These are phyloP conservation scores for Yamagishiella unicocca DNA, from an alignment of 139 green algal genomes.

Conservation along the genomic window DNA sequence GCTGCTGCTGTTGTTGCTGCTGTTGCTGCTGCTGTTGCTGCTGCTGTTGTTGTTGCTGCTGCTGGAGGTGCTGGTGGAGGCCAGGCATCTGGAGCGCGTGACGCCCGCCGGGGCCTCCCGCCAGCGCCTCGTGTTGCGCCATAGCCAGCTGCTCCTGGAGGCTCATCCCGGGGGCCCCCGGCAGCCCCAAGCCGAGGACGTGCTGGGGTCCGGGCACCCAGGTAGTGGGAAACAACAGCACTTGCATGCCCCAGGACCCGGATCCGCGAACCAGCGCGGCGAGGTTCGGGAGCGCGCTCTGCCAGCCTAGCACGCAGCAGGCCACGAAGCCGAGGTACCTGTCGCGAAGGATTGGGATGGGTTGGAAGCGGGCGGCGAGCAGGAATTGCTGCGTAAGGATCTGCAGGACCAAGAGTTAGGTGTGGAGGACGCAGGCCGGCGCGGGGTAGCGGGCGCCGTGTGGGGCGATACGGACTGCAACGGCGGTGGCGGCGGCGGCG, in stretches of 20 bases:
- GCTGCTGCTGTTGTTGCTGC: slow-evolving; percentile 3
- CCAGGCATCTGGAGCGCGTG: neutral
- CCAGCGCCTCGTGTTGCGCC: too few species aligned
- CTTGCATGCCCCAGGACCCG: neutral
- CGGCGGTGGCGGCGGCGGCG: too few species aligned
- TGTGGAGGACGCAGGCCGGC: too few species aligned
- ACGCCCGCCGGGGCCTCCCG: too few species aligned
- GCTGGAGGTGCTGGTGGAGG: neutral
- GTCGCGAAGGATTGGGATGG: neutral
- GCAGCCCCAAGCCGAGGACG: neutral
- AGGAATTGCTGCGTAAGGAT: neutral
- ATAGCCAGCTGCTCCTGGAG: neutral
- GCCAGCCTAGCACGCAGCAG: slow-evolving; percentile 41
- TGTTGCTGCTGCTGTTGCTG: neutral
- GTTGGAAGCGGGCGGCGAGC: neutral
- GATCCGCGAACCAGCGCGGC: neutral
- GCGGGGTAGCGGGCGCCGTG: too few species aligned
- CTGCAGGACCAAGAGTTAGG: too few species aligned
- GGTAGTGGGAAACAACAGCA: slow-evolving; percentile 2
- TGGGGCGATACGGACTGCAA: too few species aligned
- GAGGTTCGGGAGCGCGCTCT: neutral
- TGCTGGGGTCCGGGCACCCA: neutral
- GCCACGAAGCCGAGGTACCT: slow-evolving; percentile 45
- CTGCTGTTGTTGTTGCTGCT: slow-evolving; percentile 2
- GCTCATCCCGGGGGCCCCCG: neutral